Evolutionary conservation across 2,329 filamentous ascomycete species (phyloP).

Genomic region (Apiospora arundinis): DNA sequence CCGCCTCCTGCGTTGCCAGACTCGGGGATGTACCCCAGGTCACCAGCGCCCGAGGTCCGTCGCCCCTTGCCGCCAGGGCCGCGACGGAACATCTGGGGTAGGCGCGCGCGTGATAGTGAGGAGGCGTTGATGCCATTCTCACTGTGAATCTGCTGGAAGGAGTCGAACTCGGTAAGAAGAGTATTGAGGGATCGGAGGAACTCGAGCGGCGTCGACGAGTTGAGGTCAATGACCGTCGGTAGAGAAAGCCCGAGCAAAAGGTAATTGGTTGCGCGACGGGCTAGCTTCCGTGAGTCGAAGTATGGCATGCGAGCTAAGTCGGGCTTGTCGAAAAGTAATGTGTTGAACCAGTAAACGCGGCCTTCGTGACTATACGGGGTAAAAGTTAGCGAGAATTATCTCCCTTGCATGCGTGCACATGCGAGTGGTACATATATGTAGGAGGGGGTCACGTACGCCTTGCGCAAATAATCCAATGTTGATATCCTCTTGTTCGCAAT

Average conservation of each 20-base stretch:
- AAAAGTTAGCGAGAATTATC: not conserved
- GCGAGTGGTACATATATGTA: too few species aligned
- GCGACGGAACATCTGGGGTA: slow-evolving; percentile 84
- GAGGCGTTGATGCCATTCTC: slow-evolving; percentile 73
- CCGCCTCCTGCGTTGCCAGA: slow-evolving; percentile 30
- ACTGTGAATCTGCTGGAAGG: slow-evolving; percentile 86
- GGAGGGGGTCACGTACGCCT: slow-evolving; percentile 70
- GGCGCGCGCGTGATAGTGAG: slow-evolving; percentile 76
- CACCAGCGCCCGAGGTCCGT: slow-evolving; percentile 56
- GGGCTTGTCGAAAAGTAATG: slow-evolving; percentile 84
- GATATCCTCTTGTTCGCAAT: slow-evolving; percentile 91
- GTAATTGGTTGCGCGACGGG: slow-evolving; percentile 91
- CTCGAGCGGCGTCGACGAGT: slow-evolving; percentile 78
- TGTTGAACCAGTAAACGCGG: slow-evolving; percentile 98
- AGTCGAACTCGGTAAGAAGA: slow-evolving; percentile 89
- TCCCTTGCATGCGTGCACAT: not conserved
- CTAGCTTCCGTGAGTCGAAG: slow-evolving; percentile 82
- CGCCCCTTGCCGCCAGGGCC: slow-evolving; percentile 64
- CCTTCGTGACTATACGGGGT: slow-evolving; percentile 76
- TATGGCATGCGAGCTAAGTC: slow-evolving; percentile 85
- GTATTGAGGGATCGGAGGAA: slow-evolving; percentile 87
- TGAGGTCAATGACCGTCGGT: slow-evolving; percentile 87
- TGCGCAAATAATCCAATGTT: slow-evolving; percentile 89
- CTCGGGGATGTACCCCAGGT: slow-evolving; percentile 37
- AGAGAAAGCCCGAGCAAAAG: slow-evolving; percentile 91